phyloP scores from a whole-genome alignment of 2,329 filamentous ascomycete species.

The Colletotrichum horii region DNA sequence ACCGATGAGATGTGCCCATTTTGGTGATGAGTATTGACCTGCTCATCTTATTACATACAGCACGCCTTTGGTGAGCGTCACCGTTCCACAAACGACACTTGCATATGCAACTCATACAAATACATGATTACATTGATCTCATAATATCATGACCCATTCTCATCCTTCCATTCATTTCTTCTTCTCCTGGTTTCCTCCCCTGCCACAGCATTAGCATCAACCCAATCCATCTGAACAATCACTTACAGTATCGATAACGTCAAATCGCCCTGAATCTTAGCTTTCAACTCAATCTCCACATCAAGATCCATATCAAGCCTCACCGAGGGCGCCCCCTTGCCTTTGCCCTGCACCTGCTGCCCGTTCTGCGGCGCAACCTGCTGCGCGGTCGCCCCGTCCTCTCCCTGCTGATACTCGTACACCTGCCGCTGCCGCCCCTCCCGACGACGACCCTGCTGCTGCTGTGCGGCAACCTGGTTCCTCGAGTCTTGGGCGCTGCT shows the following conservation, averaged over 20 bases:
- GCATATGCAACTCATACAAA: background rate
- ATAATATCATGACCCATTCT: background rate
- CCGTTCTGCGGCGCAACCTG: background rate
- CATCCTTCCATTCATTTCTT: background rate
- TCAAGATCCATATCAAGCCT: conserved; percentile 19
- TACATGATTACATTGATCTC: background rate
- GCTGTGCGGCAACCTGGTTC: background rate
- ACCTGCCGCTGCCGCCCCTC: background rate
- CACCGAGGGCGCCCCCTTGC: conserved; percentile 10
- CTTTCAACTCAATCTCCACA: conserved; percentile 17
- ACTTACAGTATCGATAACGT: conserved; percentile 10
- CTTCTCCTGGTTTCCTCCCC: background rate
- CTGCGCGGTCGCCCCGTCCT: background rate
- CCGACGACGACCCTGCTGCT: background rate
- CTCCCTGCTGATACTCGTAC: background rate
- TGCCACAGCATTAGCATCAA: background rate
- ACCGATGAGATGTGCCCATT: background rate
- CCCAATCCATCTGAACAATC: rapidly evolving
- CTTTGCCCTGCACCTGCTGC: background rate
- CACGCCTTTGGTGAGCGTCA: background rate
- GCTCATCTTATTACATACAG: background rate
- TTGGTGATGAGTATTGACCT: background rate
- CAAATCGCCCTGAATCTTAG: conserved; percentile 15
- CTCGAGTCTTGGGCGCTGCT: background rate
- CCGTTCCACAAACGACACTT: background rate